A percentile compares a stretch with the other conserved stretches of the same genome.
Evolutionary conservation across 257 asterid genomes (phyloP).

Genomic region (Penstemon eatonii): DNA sequence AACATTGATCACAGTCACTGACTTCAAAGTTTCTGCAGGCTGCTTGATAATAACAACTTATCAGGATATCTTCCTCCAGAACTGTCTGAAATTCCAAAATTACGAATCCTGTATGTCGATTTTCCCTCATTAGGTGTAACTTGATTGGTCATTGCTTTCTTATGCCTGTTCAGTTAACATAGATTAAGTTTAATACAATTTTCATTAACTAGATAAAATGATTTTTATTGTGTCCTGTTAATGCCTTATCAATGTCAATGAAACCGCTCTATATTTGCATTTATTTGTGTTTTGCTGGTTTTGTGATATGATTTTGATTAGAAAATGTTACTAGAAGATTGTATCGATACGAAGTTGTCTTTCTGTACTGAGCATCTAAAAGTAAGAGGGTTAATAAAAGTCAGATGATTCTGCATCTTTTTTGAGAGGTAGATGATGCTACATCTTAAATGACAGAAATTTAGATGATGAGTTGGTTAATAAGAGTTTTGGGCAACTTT

Average conservation of each 20-base stretch:
- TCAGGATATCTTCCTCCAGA: conserved; percentile 65
- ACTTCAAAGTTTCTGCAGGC: conserved; percentile 39
- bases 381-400: too few relatives aligned
- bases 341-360: too few relatives aligned
- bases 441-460: too few relatives aligned
- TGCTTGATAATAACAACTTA: conserved; percentile 72
- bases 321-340: background rate
- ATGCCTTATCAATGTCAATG: background rate
- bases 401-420: too few relatives aligned
- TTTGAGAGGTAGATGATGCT: too few relatives aligned
- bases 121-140: conserved; percentile 11
- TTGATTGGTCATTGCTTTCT: background rate
- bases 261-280: background rate
- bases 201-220: background rate
- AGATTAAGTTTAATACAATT: background rate
- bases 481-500: too few relatives aligned
- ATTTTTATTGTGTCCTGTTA: background rate
- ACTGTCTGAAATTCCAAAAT: conserved; percentile 44
- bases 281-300: background rate
- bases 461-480: too few relatives aligned
- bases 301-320: background rate
- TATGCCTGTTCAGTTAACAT: background rate
- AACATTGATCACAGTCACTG: conserved; percentile 10
- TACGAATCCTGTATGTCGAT: conserved; percentile 52
- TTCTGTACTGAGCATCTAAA: too few relatives aligned